Base-by-base conservation (phyloP, 805 yeast genomes). In the Zygosaccharomyces lentus region DNA sequence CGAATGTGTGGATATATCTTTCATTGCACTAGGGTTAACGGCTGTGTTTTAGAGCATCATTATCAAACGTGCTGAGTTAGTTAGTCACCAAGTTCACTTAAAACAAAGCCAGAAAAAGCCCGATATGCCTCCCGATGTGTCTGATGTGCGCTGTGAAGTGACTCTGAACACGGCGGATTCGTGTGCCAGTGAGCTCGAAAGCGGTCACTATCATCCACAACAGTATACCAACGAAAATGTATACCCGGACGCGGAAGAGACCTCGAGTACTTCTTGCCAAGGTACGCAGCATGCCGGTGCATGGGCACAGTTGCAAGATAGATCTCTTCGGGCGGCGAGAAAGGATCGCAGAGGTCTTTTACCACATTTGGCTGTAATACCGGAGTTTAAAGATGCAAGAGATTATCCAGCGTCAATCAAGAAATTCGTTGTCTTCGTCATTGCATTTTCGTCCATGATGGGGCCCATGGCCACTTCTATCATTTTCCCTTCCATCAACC, bases 381-480 rank as follows among this genome's bases (percentile, higher is more conserved):
- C 90, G 0, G 96, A 87, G 61, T 82, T 80, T 56, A 76, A 76
- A 37, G 87, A 87, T 57, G 82, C 96, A 1, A 66, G 88, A 46
- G 77, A 76, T 12, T 79, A 82, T 54, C 81, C 88, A 4, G 47
- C 53, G 1, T 48, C 49, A 2, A 58, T 73, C 45, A 86, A 87
- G 57, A 57, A 65, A 41, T 44, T 72, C n/a, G 70, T 87, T 36
- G 84, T 85, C 0, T 68, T 76, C 27, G 68, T 85, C 12, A 78
- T 87, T 40, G 90, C 91, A 0, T 67, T 77, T 47, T 89, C 90
- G 6, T 84, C 90, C 1, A 68, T 84, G 60, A 75, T 84, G 44
- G 96, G 95, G 0, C 95, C 96, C 5, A 84, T 87, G 93, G 95
- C 93, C 9, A 82, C 93, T 1, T 82, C 93, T 0, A 85, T 87